Percentiles rank a stretch among this genome's conserved stretches.
Evolutionary conservation across 805 yeast genomes (phyloP).

Genomic region (Ogataea pignaliae): DNA sequence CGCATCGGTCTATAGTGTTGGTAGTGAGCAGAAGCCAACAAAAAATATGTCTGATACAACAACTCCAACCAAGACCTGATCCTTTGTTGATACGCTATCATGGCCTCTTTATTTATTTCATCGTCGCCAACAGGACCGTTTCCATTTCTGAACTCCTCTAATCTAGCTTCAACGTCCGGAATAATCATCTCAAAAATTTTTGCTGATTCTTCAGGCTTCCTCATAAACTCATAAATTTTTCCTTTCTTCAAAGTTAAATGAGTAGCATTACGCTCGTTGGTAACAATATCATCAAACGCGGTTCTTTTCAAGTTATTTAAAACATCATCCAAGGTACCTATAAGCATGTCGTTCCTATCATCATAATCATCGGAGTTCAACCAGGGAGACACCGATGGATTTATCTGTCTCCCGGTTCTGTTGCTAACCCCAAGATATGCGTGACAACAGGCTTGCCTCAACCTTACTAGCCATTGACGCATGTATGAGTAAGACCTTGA

Average conservation of each 20-base stretch:
- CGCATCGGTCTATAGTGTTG: conserved; percentile 43
- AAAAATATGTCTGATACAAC: conserved; percentile 73
- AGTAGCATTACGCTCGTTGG: conserved; percentile 45
- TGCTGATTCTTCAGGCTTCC: conserved; percentile 49
- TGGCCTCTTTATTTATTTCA: conserved; percentile 6
- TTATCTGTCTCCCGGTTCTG: background rate
- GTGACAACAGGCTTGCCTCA: conserved; percentile 82
- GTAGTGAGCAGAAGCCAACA: conserved; percentile 69
- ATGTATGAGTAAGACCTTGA: conserved; percentile 40
- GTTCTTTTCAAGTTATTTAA: conserved; percentile 58
- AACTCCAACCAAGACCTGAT: conserved; percentile 51
- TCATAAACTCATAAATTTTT: conserved; percentile 57
- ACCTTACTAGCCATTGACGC: conserved; percentile 62
- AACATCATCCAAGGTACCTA: conserved; percentile 61
- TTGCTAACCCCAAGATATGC: conserved; percentile 40
- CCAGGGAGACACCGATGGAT: too few relatives aligned
- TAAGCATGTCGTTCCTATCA: conserved; percentile 13
- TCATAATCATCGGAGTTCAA: conserved; percentile 6
- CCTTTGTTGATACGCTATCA: conserved; percentile 15
- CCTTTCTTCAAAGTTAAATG: conserved; percentile 55
- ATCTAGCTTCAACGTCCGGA: conserved; percentile 25
- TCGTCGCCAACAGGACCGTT: background rate
- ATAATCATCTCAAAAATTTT: conserved; percentile 39
- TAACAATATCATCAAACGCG: conserved; percentile 45
- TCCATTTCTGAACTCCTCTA: conserved; percentile 9